A percentile compares a stretch with the other conserved stretches of the same genome.
phyloP scores from a whole-genome alignment of 768 basidiomycete genomes.

The Agaricus sinodeliciosus region DNA sequence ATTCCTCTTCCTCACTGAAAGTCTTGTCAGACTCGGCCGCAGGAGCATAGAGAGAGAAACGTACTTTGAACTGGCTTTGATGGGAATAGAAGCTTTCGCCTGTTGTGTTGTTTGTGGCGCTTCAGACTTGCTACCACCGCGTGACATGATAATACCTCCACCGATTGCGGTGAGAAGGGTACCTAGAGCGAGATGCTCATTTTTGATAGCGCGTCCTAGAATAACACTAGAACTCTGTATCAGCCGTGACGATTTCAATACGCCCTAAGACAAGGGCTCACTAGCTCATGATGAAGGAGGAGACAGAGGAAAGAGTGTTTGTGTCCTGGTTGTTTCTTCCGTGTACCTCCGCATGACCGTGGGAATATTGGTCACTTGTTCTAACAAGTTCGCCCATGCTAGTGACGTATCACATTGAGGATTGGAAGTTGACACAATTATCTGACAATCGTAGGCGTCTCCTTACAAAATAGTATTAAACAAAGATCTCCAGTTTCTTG shows the following conservation, averaged over 20 bases:
- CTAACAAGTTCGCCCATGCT: too few relatives aligned
- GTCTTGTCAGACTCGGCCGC: conserved; percentile 7
- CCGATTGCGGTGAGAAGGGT: conserved; percentile 54
- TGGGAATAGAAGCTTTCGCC: conserved; percentile 57
- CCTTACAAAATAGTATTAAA: too few relatives aligned
- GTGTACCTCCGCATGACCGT: too few relatives aligned
- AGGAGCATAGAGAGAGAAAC: conserved; percentile 19
- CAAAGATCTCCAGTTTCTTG: too few relatives aligned
- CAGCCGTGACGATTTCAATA: background rate
- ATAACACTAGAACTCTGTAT: conserved; percentile 45
- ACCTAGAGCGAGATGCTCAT: conserved; percentile 72
- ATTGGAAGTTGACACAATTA: too few relatives aligned
- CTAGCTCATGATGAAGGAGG: too few relatives aligned
- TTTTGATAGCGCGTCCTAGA: conserved; percentile 74
- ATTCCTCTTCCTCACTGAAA: conserved; percentile 77
- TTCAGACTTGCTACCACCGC: conserved; percentile 40
- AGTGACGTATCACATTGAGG: too few relatives aligned
- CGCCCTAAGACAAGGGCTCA: too few relatives aligned
- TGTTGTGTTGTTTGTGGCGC: conserved; percentile 42
- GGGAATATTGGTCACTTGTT: too few relatives aligned
- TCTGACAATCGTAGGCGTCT: too few relatives aligned
- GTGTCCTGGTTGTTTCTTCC: too few relatives aligned
- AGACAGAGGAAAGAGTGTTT: too few relatives aligned
- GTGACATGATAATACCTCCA: conserved; percentile 43
- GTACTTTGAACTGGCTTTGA: conserved; percentile 64